Percentiles rank a stretch among this genome's conserved stretches.
Evolutionary conservation across 73 alveolate species (phyloP).

Genomic region (Paraurostyla sp.): DNA sequence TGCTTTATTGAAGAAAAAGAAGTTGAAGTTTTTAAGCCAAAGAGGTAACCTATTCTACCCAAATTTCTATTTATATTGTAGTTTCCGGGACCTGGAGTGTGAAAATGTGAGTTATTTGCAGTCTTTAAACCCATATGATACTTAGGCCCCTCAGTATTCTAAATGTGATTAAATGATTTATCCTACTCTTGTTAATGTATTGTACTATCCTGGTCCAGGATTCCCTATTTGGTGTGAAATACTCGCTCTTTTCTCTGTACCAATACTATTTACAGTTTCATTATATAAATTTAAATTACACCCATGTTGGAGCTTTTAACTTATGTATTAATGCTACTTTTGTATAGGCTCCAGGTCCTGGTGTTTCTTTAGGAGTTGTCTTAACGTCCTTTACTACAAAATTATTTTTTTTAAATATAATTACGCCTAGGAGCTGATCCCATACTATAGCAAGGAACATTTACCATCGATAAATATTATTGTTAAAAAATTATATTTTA

Average conservation of each 20-base stretch:
- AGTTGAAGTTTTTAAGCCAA: constrained; percentile 28
- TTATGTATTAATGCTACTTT: constrained; percentile 21
- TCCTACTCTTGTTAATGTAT: constrained; percentile 2
- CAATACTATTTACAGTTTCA: constrained; percentile 27
- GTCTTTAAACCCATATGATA: constrained; percentile 48
- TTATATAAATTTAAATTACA: background rate
- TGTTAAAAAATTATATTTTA: background rate
- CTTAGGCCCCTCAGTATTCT: constrained; percentile 32
- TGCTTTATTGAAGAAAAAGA: background rate
- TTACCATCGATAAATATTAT: constrained; percentile 1
- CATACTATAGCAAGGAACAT: constrained; percentile 61
- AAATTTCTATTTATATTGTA: constrained; percentile 30
- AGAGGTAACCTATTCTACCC: constrained; percentile 19
- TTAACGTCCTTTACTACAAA: constrained; percentile 31
- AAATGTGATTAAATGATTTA: background rate
- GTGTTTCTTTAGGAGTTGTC: constrained; percentile 38
- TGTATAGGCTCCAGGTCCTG: constrained; percentile 46
- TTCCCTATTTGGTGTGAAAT: background rate
- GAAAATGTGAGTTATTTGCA: background rate
- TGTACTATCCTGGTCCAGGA: constrained; percentile 58
- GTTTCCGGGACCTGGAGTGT: constrained; percentile 60
- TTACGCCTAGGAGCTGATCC: constrained; percentile 56
- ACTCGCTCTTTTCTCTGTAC: constrained; percentile 39
- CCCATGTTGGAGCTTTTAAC: constrained; percentile 53
- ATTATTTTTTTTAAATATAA: background rate